Percentiles rank a stretch among this genome's conserved stretches.
Conservation (phyloP, 331 rosid species). For the Ulmus americana region DNA sequence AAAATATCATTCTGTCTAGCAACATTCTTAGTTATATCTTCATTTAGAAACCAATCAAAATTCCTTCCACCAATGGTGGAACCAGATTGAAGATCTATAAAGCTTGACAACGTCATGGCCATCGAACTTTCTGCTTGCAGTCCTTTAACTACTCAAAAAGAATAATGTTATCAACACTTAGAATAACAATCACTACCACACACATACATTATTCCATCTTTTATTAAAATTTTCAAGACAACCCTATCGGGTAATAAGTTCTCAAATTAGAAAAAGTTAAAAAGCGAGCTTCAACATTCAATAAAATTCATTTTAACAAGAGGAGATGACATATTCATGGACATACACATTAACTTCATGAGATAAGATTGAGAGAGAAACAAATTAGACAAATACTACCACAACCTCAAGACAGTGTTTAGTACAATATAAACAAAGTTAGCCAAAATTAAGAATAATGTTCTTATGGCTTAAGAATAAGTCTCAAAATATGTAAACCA, state of each 20-base stretch:
- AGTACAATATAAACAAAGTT: no score
- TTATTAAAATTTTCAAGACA: neutral
- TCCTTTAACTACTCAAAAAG: conserved; percentile 1
- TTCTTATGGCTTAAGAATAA: no score
- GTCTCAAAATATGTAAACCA: neutral
- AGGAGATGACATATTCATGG: no score
- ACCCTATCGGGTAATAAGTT: no score
- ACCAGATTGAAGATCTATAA: conserved; percentile 18
- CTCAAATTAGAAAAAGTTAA: no score
- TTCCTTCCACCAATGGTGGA: conserved; percentile 17
- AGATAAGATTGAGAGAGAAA: no score
- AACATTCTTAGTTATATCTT: conserved; percentile 22
- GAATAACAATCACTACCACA: neutral
- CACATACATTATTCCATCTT: neutral
- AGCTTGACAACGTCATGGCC: conserved; percentile 2
- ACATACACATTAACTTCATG: no score
- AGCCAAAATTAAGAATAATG: no score
- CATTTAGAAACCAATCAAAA: conserved; percentile 20
- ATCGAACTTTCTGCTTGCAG: conserved; percentile 18
- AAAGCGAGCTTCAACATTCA: no score
- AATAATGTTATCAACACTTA: neutral
- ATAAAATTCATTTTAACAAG: no score
- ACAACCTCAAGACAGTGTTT: no score
- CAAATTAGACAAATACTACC: no score
- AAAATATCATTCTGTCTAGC: conserved; percentile 20